Conservation (phyloP, 768 basidiomycete species). For the Leccinum boreale region DNA sequence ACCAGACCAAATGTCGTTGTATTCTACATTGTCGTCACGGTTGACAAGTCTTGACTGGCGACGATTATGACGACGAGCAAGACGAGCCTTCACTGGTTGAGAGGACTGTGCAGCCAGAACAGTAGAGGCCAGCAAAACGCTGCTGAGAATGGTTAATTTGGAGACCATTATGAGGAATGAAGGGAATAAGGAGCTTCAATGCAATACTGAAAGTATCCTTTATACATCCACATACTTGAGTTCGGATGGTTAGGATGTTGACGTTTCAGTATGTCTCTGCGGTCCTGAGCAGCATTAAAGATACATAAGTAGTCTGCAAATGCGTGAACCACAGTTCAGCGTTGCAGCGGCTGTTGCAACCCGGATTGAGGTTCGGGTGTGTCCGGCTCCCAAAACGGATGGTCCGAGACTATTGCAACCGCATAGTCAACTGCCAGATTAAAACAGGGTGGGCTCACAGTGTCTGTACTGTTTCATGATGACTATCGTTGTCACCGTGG, state of each 20-base stretch:
- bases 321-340: not conserved
- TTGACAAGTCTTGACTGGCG: conserved; percentile 12
- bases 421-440: too few relatives aligned
- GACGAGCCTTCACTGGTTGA: conserved; percentile 6
- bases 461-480: not conserved
- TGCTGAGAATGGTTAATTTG: conserved; percentile 12
- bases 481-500: not conserved
- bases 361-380: too few relatives aligned
- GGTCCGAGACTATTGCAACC: too few relatives aligned
- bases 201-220: not conserved
- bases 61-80: conserved; percentile 12
- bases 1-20: conserved; percentile 21
- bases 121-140: conserved; percentile 17
- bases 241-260: not conserved
- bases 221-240: not conserved
- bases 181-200: not conserved
- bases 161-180: conserved; percentile 13
- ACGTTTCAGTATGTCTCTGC: not conserved
- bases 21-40: conserved; percentile 5
- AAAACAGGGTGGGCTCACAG: too few relatives aligned
- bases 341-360: not conserved
- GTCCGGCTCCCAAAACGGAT: too few relatives aligned
- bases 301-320: not conserved
- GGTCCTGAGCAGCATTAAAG: too few relatives aligned
- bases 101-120: conserved; percentile 18